Base-by-base conservation (phyloP, 495 filamentous ascomycete genomes). In the Chaetomium fimeti region DNA sequence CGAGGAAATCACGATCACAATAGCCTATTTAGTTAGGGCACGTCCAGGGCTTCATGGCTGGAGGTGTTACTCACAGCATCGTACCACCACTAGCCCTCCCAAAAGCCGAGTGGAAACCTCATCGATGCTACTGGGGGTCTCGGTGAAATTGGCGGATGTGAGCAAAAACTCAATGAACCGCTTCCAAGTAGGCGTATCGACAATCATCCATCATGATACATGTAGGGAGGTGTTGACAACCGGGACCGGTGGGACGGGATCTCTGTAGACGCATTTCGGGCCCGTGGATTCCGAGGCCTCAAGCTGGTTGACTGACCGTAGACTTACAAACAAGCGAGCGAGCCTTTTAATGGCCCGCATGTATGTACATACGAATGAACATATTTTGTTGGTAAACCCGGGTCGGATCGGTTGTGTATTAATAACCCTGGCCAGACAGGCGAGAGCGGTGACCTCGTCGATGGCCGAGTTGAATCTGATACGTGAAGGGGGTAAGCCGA, bases 231-330 rank as follows among this genome's bases (percentile, higher is more conserved):
- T 11, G 29, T 1, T 6, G 49, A 22, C 55, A 55, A 43, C 66
- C 65, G 66, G 66, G 66, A 63, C 66, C 69, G 66, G 69, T 45
- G 42, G n/a, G 65, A 63, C 28, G 54, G 62, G 27, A 28, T n/a
- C 15, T 24, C 16, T 27, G 56, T 45, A 22, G 43, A 49, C 63
- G n/a, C 12, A 32, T 18, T 51, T 59, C 61, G 68, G 58, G 47
- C 38, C 62, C 38, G 53, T 43, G 40, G 47, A 27, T 67, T 55
- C 69, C 65, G 70, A 72, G 63, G 62, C 52, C 40, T 57, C 29
- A 16, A 8, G 29, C 12, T 20, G 42, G 55, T 54, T 62, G 63
- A 70, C 63, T 57, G 66, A 61, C 61, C 59, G 49, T 47, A n/a
- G 32, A 36, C 32, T 36, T 36, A 11, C 32, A 36, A 32, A 6